Percentiles rank a stretch among this genome's conserved stretches.
Conservation (phyloP, 2,329 filamentous ascomycete species). For the Madurella fahalii region DNA sequence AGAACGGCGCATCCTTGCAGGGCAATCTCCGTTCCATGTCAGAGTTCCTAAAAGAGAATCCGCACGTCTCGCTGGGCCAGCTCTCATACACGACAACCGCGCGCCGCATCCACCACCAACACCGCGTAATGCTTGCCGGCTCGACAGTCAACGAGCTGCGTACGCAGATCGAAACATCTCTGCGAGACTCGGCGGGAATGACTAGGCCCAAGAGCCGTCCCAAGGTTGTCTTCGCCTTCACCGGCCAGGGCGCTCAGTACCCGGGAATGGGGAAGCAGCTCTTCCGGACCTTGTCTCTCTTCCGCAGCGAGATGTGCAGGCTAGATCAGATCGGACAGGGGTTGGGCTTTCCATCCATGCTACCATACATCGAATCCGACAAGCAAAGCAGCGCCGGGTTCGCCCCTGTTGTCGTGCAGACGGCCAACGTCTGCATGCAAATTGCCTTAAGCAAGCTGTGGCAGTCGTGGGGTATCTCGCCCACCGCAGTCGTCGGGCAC, state of each 20-base stretch:
- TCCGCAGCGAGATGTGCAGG: slow-evolving; percentile 49
- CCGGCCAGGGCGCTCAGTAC: slow-evolving; percentile 51
- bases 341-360: slow-evolving; percentile 51
- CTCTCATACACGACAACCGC: slow-evolving; percentile 66
- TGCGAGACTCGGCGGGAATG: slow-evolving; percentile 26
- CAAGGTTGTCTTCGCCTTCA: slow-evolving; percentile 50
- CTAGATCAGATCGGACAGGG: slow-evolving; percentile 48
- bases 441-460: slow-evolving; percentile 53
- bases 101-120: slow-evolving; percentile 56
- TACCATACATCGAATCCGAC: slow-evolving; percentile 29
- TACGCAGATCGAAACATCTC: slow-evolving; percentile 39
- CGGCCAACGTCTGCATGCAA: slow-evolving; percentile 48
- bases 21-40: slow-evolving; percentile 53
- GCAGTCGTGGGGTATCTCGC: slow-evolving; percentile 49
- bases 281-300: slow-evolving; percentile 40
- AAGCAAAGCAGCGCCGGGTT: not conserved
- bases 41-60: slow-evolving; percentile 46
- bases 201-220: slow-evolving; percentile 29
- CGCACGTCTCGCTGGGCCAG: slow-evolving; percentile 49
- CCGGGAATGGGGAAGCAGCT: slow-evolving; percentile 47
- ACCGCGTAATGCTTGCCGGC: slow-evolving; percentile 47
- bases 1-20: slow-evolving; percentile 50
- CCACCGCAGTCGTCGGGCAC: slow-evolving; percentile 54
- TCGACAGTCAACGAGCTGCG: slow-evolving; percentile 35
- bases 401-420: slow-evolving; percentile 36